Base-by-base conservation (phyloP, 169 alveolate genomes). In the Cryptosporidium ubiquitum region DNA sequence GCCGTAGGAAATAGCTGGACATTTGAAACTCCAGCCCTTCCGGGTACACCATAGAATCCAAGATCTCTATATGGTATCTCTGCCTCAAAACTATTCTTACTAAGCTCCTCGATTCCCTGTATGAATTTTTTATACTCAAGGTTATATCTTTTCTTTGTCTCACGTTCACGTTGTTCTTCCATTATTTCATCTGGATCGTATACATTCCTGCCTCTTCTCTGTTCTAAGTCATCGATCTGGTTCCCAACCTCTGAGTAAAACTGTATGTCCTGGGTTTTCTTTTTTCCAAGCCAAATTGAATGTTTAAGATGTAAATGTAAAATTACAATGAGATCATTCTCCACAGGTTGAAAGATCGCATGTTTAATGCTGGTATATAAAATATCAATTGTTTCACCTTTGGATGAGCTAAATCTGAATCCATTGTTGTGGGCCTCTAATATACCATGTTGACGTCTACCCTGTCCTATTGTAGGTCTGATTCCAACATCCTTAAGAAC, bases 351-450 rank as follows among this genome's bases (percentile, higher is more conserved):
- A 94, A 97, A 96, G 79, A 98, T 96, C 3, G 99, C 99, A 85
- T 97, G 98, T 55, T 96, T 96, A 40, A 98, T 95, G 85, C 98
- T 98, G 23, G 96, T 86, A 89, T 97, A 98, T 42, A 96, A 93
- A 35, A 98, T 96, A 84, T 98, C 99, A 5, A 98, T 94, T 55
- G 91, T 85, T 64, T 96, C 98, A 6, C 94, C 96, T 71, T 93
- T 93, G 73, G 85, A 68, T 42, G 97, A 93, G 16, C 84, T 86
- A 58, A 94, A 95, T 91, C 99, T 93, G 58, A 98, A 86, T 3
- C 99, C 99, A 89, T 98, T 98, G 68, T 94, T 92, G 89, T 98
- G 99, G 6, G 98, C 98, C 91, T 98, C 99, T 52, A 98, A 92
- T 33, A 94, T 85, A 4, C 99, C 99, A 71, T 69, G 89, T 29